Percentiles rank a stretch among this genome's conserved stretches.
Evolutionary conservation across 1,284 basidiomycete species (phyloP).

Genomic region (Naganishia sp.): DNA sequence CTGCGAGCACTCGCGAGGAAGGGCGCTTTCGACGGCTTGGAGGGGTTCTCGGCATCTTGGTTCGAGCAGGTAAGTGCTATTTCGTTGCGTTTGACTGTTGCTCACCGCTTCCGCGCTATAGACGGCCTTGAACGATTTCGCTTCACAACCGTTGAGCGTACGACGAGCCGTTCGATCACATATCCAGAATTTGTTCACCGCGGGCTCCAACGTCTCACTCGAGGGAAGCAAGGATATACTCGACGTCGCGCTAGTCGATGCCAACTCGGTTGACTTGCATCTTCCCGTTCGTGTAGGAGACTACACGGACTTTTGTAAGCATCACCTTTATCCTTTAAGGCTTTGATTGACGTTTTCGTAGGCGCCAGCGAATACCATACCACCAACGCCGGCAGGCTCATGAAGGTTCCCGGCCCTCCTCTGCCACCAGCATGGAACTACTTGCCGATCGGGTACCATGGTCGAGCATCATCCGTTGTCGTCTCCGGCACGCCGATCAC

Average conservation of each 20-base stretch:
- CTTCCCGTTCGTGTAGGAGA: constrained; percentile 29
- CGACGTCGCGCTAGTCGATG: background rate
- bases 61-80: constrained; percentile 16
- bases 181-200: constrained; percentile 19
- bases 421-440: constrained; percentile 39
- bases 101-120: background rate
- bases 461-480: constrained; percentile 34
- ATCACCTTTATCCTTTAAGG: too few relatives aligned
- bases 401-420: constrained; percentile 36
- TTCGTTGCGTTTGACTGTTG: background rate
- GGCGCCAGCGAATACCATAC: constrained; percentile 36
- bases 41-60: constrained; percentile 3
- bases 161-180: constrained; percentile 19
- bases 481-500: constrained; percentile 37
- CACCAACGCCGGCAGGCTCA: constrained; percentile 37
- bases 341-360: background rate
- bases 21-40: constrained; percentile 9
- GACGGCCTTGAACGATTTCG: constrained; percentile 30
- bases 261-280: constrained; percentile 12
- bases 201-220: constrained; percentile 5
- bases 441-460: constrained; percentile 40
- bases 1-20: constrained; percentile 4
- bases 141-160: constrained; percentile 1
- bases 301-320: constrained; percentile 32
- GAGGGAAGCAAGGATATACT: constrained; percentile 9